A percentile compares a stretch with the other conserved stretches of the same genome.
phyloP scores from a whole-genome alignment of 2,329 filamentous ascomycete species.

The Biscogniauxia sp. region DNA sequence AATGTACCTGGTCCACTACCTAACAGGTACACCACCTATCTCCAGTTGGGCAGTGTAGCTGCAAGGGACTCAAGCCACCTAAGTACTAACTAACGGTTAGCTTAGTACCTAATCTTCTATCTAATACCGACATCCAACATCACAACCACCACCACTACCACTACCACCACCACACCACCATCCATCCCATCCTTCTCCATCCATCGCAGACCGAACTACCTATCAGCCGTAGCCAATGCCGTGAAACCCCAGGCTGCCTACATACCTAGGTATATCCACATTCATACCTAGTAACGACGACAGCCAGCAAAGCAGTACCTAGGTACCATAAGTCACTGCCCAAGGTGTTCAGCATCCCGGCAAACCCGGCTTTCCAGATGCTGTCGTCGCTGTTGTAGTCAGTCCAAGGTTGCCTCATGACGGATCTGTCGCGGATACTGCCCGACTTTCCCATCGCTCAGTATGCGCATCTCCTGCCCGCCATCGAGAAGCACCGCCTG shows the following conservation, averaged over 20 bases:
- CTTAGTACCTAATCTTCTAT: neutral
- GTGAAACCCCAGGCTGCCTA: too few species aligned
- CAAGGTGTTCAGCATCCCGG: neutral
- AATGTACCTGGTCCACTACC: neutral
- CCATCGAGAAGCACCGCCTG: conserved; percentile 74
- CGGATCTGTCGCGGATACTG: conserved; percentile 79
- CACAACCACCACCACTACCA: too few species aligned
- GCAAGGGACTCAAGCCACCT: neutral
- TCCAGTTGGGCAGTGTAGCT: too few species aligned
- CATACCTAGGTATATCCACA: too few species aligned
- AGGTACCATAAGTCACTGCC: too few species aligned
- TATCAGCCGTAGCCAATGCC: too few species aligned
- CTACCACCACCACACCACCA: too few species aligned
- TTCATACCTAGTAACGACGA: too few species aligned
- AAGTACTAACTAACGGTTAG: too few species aligned
- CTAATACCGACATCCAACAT: neutral
- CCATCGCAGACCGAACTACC: too few species aligned
- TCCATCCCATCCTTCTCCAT: too few species aligned
- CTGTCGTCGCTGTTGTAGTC: conserved; percentile 14
- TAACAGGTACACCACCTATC: neutral
- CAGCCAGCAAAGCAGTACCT: too few species aligned
- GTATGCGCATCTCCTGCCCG: conserved; percentile 73
- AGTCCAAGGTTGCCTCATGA: conserved; percentile 55
- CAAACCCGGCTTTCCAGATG: conserved; percentile 2
- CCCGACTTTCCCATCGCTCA: conserved; percentile 72